Base-by-base conservation (phyloP, 768 basidiomycete species). In the Suillus fuscotomentosus region DNA sequence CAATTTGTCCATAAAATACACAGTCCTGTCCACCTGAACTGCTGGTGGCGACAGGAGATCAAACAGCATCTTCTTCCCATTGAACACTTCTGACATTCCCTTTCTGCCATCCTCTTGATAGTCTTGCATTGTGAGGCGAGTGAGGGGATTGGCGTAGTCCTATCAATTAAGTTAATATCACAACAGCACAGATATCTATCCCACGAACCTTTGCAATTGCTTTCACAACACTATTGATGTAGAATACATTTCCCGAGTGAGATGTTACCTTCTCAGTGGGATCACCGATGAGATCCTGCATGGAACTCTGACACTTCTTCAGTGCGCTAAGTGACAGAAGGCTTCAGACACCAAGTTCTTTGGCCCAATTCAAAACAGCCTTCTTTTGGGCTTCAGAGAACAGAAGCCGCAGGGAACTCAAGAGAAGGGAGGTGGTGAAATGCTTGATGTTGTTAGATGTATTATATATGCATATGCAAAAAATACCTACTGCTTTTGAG, bases 281-380 rank as follows among this genome's bases (percentile, higher is more conserved):
- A 45, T 74, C 41, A 1, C 75, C 74, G 10, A 75, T 31, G 0
- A 62, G 41, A n/a, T 66, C 51, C 1, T 62, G 17, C 10, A 66
- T 3, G 2, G 27, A n/a, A 15, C 9, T 36, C 5, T 36, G 34
- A 9, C 5, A 11, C 22, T 41, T 64, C 59, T 65, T 72, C 65
- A 27, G 67, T 31, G 15, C 67, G 43, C 27, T 50, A 11, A 73
- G 51, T 3, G 69, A 63, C 0, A 71, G 76, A 1, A 77, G 70
- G 39, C 71, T 67, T 3, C 0, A 15, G 4, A 68, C 74, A 7
- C 73, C 69, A 1, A 78, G 57, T 36, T 67, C 69, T 34, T 66
- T 72, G 0, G 70, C 77, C 74, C 73, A 78, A 1, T 59, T 50
- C 3, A 76, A 62, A 3, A 78, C 62, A 0, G 74, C 76, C n/a